These are phyloP conservation scores for Adansonia rubrostipa DNA, from an alignment of 441 rosid species.

Conservation along the genomic window DNA sequence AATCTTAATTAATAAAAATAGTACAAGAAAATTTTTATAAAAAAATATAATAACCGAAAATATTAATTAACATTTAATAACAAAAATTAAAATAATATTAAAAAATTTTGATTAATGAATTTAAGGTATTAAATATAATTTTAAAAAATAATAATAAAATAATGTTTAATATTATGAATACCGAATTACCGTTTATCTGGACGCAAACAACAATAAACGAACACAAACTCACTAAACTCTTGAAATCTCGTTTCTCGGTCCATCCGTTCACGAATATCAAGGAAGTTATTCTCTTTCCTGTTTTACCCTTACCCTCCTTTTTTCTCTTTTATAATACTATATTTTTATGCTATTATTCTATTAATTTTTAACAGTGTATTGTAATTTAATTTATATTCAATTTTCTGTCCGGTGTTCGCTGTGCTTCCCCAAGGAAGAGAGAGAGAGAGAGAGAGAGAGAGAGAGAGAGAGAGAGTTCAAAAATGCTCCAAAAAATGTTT, in stretches of 20 bases:
- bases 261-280: conserved; percentile 59
- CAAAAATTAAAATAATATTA: too few relatives aligned
- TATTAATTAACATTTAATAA: too few relatives aligned
- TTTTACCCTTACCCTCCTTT: conserved; percentile 39
- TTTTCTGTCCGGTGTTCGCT: conserved; percentile 35
- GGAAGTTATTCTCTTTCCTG: conserved; percentile 46
- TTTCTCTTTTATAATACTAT: not conserved
- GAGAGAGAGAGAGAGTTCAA: conserved; percentile 21
- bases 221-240: conserved; percentile 28
- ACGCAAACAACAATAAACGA: not conserved
- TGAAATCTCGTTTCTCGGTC: conserved; percentile 68
- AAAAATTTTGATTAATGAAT: too few relatives aligned
- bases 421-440: conserved; percentile 35
- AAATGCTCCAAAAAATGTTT: conserved; percentile 33
- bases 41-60: too few relatives aligned
- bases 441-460: too few relatives aligned
- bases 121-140: not conserved
- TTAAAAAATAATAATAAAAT: too few relatives aligned
- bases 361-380: not conserved
- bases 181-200: too few relatives aligned
- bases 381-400: conserved; percentile 26
- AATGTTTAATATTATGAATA: too few relatives aligned
- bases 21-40: too few relatives aligned
- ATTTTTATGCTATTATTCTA: not conserved
- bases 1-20: too few relatives aligned